Evolutionary conservation across 805 yeast genomes (phyloP), one percentile per base, ranked within the genome.

Genomic region (Myxozyma neotropica): DNA sequence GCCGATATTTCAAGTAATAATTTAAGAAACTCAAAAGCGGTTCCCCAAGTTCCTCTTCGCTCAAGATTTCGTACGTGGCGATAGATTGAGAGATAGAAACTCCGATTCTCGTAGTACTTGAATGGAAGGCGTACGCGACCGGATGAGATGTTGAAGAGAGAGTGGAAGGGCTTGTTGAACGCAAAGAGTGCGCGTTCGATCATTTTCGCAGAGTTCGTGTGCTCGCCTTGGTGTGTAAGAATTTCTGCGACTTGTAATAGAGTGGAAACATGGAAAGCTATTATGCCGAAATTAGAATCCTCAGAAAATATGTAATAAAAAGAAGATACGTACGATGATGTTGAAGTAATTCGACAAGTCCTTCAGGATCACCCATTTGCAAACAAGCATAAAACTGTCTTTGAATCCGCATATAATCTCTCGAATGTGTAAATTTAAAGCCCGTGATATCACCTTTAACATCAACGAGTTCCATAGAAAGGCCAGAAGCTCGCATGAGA

Each of bases 171-270:
- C 70, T 96, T 77, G 70, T 90, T 96, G 73, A 87, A 88, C 1
- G 86, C 86, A 71, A 89, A 88, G 23, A 90, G 73, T 1, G 91
- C 88, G 61, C 88, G 80, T 70, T 90, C 96, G 12, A 89, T 76
- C 50, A 89, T 73, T 0, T 92, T 91, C 67, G 83, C 86, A 45
- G 91, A 83, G 53, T 86, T 83, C 1, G 87, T 80, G 51, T 71
- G 76, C 65, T 87, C 88, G 35, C 96, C 95, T 68, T 87, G 93
- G 70, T 94, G 80, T 31, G 85, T 79, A 48, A 88, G 72, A 23
- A 88, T 86, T 70, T 84, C 81, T 0, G 95, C 86, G 0, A 86
- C 88, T 72, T 89, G 96, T 44, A 90, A 74, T n/a, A 90, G 76
- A 0, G 93, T 85, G 59, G 87, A 89, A 2, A 84, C 82, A 68